Conservation (phyloP, 805 yeast genomes). For the Starmerella apicola region DNA sequence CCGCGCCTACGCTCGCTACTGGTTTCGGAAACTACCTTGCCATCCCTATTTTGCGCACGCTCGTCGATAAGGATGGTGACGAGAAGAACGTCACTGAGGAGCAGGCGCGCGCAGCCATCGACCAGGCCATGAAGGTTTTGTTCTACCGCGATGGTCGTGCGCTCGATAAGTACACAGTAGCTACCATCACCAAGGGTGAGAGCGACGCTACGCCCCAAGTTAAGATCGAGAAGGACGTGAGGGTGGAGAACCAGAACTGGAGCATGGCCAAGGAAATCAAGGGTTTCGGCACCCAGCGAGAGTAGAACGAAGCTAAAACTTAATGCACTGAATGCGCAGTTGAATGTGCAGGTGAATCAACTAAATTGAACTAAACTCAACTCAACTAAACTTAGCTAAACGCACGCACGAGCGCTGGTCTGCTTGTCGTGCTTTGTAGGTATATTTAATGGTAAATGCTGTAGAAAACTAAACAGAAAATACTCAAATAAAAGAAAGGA, state of each 20-base stretch:
- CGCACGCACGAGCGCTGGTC: too few relatives aligned
- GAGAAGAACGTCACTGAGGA: conserved; percentile 54
- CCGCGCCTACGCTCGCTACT: conserved; percentile 81
- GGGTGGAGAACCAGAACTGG: conserved; percentile 21
- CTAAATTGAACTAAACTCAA: too few relatives aligned
- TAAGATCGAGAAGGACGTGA: conserved; percentile 11
- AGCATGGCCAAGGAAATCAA: conserved; percentile 73
- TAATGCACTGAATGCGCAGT: too few relatives aligned
- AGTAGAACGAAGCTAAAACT: background rate
- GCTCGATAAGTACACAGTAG: conserved; percentile 69
- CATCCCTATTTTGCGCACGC: conserved; percentile 74
- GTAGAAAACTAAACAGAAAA: too few relatives aligned
- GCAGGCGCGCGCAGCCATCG: conserved; percentile 63
- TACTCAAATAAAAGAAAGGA: too few relatives aligned
- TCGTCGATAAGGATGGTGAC: conserved; percentile 69
- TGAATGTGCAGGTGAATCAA: too few relatives aligned
- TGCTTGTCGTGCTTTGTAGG: too few relatives aligned
- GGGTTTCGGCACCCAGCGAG: conserved; percentile 57
- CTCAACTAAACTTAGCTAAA: too few relatives aligned
- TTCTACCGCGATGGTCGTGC: conserved; percentile 96
- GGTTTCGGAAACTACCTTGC: conserved; percentile 97
- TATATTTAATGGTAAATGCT: too few relatives aligned
- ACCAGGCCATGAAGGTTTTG: conserved; percentile 83
- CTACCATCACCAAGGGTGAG: conserved; percentile 55
- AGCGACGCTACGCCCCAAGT: conserved; percentile 45